Base-by-base conservation (phyloP, 192 early-diverging fungal species). In the Rhizoclosmatium globosum region DNA sequence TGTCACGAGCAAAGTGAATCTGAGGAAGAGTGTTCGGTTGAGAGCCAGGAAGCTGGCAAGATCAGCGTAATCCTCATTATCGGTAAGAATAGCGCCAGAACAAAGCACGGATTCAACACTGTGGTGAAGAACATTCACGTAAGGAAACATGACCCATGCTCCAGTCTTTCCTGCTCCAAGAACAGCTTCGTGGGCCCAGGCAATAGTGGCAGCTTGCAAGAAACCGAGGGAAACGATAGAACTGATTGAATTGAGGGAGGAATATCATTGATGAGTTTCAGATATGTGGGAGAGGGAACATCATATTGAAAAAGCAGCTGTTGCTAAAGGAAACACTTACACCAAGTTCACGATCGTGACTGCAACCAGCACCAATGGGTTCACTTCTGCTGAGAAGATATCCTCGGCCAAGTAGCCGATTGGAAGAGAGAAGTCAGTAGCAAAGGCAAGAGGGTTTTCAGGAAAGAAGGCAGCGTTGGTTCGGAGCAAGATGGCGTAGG, bases 341-440 rank as follows among this genome's bases (percentile, higher is more conserved):
- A 58, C 21, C 56, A 62, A 23, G 78, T 66, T 79, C 21, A 31
- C 70, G 44, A 58, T 45, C 61, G 70, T 39, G 47, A 50, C 78
- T 41, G 23, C 19, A 39, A 74, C 21, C 11, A 69, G 38, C 0
- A 73, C 4, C 3, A 58, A 43, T 3, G 13, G 58, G 47, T 45
- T 46, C 11, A 31, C 3, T 15, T 39, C 45, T 0, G 56, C 43
- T 4, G 56, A 57, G n/a, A 74, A 3, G n/a, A 73, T 70, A 3
- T 60, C 42, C 9, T 46, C 61, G 39, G 41, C 70, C 6, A 70
- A 48, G 78, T 79, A 79, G 31, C 78, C 78, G 62, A 64, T 73
- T n/a, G 21, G 39, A 23, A 65, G 59, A 38, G 19, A 23, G 41
- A 72, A 53, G 64, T 79, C 78, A 41, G 69, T 60, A 38, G 19